Evolutionary conservation across 2,329 filamentous ascomycete genomes (phyloP).

Genomic region (Parafenestella ontariensis): DNA sequence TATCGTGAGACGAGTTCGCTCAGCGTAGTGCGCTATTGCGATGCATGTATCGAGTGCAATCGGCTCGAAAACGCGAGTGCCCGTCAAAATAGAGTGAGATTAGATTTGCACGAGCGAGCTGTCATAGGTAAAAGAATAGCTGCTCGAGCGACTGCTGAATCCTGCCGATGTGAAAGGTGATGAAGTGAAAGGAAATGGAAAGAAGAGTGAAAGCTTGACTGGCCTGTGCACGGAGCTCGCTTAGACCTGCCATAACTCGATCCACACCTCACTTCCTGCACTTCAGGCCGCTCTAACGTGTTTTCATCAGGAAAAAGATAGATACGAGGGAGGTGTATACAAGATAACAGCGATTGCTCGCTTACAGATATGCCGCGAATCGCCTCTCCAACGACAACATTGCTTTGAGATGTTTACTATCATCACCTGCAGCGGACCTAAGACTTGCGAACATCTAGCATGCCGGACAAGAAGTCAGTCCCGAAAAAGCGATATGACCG

Average conservation of each 20-base stretch:
- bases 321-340: not conserved
- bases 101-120: no score
- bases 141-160: not conserved
- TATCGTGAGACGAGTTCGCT: not conserved
- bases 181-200: not conserved
- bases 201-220: not conserved
- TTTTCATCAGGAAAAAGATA: not conserved
- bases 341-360: not conserved
- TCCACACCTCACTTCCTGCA: not conserved
- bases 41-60: not conserved
- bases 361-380: not conserved
- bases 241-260: not conserved
- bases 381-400: not conserved
- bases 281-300: not conserved
- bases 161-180: not conserved
- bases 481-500: conserved; percentile 16
- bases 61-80: not conserved
- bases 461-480: conserved; percentile 1
- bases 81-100: no score
- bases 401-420: not conserved
- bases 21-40: not conserved
- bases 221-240: not conserved
- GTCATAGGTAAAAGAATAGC: not conserved
- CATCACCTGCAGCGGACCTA: not conserved
- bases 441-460: not conserved